Conservation (phyloP, 495 filamentous ascomycete genomes). For the Trichocladium uniseriatum region DNA sequence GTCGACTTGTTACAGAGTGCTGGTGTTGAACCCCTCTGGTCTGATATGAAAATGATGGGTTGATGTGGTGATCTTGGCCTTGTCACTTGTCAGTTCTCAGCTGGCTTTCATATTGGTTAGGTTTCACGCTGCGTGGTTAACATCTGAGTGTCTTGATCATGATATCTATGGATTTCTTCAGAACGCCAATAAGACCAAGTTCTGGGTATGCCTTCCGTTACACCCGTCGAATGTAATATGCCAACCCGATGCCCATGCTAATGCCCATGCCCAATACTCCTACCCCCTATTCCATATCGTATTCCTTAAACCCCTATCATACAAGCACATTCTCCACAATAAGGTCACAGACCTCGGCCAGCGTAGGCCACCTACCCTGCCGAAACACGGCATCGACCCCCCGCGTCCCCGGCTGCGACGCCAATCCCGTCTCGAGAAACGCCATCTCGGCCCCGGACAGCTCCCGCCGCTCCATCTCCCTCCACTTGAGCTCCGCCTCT, state of each 20-base stretch:
- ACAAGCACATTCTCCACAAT: slow-evolving; percentile 35
- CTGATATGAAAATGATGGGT: no score
- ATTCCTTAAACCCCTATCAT: slow-evolving; percentile 12
- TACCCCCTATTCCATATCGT: background rate
- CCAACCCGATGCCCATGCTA: background rate
- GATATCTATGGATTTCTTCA: no score
- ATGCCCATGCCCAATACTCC: background rate
- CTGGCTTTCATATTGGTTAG: no score
- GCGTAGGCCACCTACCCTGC: slow-evolving; percentile 29
- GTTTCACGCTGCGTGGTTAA: no score
- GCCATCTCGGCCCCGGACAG: slow-evolving; percentile 39
- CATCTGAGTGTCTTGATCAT: no score
- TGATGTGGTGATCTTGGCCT: no score
- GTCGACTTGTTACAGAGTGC: no score
- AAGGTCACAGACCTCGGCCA: slow-evolving; percentile 38
- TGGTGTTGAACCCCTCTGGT: no score
- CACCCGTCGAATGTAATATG: no score
- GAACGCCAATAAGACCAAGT: no score
- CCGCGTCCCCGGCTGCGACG: slow-evolving; percentile 14
- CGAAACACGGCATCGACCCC: slow-evolving; percentile 21
- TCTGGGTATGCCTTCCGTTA: no score
- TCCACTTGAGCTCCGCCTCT: slow-evolving; percentile 76
- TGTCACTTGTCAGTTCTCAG: no score
- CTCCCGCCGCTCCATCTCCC: slow-evolving; percentile 51
- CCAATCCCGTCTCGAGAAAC: slow-evolving; percentile 38